Evolutionary conservation across 306 rosid species (phyloP).

Genomic region (Casuarina equisetifolia): DNA sequence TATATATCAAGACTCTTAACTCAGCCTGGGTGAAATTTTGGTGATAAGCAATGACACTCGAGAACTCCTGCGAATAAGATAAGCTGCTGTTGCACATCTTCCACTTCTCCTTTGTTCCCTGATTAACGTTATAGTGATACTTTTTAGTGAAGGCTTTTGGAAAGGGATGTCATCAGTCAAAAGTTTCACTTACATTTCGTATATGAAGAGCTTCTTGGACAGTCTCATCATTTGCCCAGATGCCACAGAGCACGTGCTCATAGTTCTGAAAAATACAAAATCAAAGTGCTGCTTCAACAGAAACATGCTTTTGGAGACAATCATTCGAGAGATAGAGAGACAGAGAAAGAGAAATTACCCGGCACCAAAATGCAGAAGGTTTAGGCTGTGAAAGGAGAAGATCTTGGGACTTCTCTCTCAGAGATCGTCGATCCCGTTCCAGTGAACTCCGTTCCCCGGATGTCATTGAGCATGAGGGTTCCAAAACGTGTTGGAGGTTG

Average conservation of each 20-base stretch:
- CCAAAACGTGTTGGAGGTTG: slow-evolving; percentile 5
- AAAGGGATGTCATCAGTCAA: background rate
- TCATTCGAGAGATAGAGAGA: background rate
- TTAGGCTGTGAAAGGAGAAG: slow-evolving; percentile 18
- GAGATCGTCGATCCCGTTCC: background rate
- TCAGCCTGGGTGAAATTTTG: slow-evolving; percentile 3
- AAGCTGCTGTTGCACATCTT: slow-evolving; percentile 21
- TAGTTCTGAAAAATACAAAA: background rate
- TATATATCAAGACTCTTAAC: slow-evolving; percentile 6
- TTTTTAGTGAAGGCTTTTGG: background rate
- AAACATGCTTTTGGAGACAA: background rate
- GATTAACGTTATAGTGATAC: background rate
- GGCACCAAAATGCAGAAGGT: slow-evolving; percentile 13
- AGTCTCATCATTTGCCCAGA: slow-evolving; percentile 14
- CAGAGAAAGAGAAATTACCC: slow-evolving; percentile 7
- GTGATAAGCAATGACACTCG: slow-evolving; percentile 14
- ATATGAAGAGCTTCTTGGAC: slow-evolving; percentile 10
- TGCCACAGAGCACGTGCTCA: slow-evolving; percentile 2
- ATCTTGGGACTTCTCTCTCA: slow-evolving; percentile 2
- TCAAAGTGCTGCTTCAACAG: background rate
- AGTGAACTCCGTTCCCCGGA: background rate
- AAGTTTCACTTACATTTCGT: background rate
- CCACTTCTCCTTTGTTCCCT: slow-evolving; percentile 13
- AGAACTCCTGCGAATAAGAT: slow-evolving; percentile 14
- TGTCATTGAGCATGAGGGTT: slow-evolving; percentile 23